Evolutionary conservation across 305 asterid genomes (phyloP).

Genomic region (Striga hermonthica): DNA sequence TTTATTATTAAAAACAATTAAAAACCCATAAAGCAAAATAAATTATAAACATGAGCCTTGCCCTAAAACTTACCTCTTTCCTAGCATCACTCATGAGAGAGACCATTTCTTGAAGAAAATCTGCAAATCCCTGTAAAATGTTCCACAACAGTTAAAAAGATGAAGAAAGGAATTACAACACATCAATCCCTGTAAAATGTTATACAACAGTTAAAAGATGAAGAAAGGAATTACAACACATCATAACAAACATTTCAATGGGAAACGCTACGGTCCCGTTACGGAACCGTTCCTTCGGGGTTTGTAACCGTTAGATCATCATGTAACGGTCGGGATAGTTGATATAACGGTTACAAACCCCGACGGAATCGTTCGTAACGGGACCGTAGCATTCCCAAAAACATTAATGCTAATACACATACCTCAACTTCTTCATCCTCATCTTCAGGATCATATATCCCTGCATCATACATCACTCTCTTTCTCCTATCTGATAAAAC

Average conservation of each 20-base stretch:
- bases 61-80: constrained; percentile 50
- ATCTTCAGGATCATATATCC: constrained; percentile 48
- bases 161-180: background rate
- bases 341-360: no score
- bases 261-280: no score
- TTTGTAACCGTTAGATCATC: no score
- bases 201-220: constrained; percentile 1
- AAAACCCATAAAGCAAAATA: background rate
- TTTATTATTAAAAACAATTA: background rate
- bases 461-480: constrained; percentile 70
- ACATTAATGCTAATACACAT: constrained; percentile 1
- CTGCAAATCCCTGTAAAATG: constrained; percentile 52
- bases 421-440: constrained; percentile 72
- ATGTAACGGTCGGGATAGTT: no score
- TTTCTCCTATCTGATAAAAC: constrained; percentile 68
- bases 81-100: constrained; percentile 55
- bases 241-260: background rate
- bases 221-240: background rate
- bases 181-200: constrained; percentile 41
- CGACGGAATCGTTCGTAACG: no score
- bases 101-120: constrained; percentile 73
- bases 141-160: no score
- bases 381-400: no score
- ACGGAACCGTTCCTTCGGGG: no score
- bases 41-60: background rate